Evolutionary conservation across 1,284 basidiomycete genomes (phyloP).

Genomic region (Melanopsichium pennsylvanicum): DNA sequence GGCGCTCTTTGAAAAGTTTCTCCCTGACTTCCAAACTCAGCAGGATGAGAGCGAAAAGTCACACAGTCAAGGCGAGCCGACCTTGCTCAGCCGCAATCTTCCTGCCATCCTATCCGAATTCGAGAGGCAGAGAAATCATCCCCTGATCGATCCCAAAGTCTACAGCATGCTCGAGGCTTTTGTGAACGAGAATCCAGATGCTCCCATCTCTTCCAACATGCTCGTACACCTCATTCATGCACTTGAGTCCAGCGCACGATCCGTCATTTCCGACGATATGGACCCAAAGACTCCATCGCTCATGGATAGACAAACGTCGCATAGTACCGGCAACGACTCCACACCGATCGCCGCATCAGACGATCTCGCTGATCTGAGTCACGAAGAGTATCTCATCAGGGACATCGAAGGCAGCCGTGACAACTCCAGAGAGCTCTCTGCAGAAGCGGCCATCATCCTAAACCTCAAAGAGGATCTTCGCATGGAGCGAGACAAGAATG

Average conservation of each 20-base stretch:
- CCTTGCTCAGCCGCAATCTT: conserved; percentile 34
- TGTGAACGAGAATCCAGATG: conserved; percentile 32
- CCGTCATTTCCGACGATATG: conserved; percentile 18
- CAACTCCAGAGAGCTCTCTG: conserved; percentile 27
- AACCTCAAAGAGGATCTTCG: conserved; percentile 42
- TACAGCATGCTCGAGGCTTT: conserved; percentile 35
- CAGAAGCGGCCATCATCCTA: conserved; percentile 26
- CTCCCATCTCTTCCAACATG: conserved; percentile 37
- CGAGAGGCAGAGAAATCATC: conserved; percentile 28
- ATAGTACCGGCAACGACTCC: conserved; percentile 33
- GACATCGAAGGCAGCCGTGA: conserved; percentile 34
- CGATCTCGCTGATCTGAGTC: conserved; percentile 19
- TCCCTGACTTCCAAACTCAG: conserved; percentile 23
- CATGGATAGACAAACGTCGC: conserved; percentile 18
- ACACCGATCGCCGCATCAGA: conserved; percentile 23
- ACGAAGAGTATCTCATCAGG: conserved; percentile 29
- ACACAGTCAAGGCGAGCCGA: conserved; percentile 10
- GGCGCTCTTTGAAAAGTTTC: conserved; percentile 36
- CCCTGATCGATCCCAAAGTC: conserved; percentile 34
- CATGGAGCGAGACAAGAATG: conserved; percentile 41
- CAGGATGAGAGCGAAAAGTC: conserved; percentile 10
- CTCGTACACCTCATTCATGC: conserved; percentile 42
- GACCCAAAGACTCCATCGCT: conserved; percentile 16
- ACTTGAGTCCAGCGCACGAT: conserved; percentile 33
- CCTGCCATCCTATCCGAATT: conserved; percentile 43